These are phyloP conservation scores for Porogramme epimiltina DNA, from an alignment of 1,284 basidiomycete genomes.

Conservation along the genomic window DNA sequence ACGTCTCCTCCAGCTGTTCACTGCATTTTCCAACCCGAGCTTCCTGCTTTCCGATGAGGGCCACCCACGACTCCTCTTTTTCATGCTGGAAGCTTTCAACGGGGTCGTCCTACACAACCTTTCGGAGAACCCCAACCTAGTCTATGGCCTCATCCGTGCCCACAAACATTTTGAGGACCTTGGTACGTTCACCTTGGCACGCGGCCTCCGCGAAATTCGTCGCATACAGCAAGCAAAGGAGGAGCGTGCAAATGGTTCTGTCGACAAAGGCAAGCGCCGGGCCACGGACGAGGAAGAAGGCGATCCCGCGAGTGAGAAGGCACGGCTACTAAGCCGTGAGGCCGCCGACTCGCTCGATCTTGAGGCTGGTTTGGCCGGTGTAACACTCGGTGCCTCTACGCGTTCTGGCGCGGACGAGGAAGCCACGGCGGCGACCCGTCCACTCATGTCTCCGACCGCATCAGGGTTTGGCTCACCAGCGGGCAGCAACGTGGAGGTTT, in stretches of 20 bases:
- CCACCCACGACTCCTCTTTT: slow-evolving; percentile 89
- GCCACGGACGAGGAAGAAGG: slow-evolving; percentile 27
- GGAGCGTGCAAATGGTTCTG: slow-evolving; percentile 49
- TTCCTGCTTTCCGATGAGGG: slow-evolving; percentile 94
- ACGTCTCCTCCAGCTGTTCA: slow-evolving; percentile 84
- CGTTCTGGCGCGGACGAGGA: slow-evolving; percentile 32
- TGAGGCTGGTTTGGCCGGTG: background rate
- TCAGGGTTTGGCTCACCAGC: slow-evolving; percentile 27
- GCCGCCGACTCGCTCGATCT: slow-evolving; percentile 25
- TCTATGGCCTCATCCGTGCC: slow-evolving; percentile 84
- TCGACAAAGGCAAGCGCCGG: slow-evolving; percentile 36
- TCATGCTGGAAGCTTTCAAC: slow-evolving; percentile 93
- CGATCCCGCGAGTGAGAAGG: slow-evolving; percentile 60
- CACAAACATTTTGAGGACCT: slow-evolving; percentile 86
- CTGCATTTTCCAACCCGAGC: slow-evolving; percentile 84
- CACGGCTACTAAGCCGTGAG: slow-evolving; percentile 52
- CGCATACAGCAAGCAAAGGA: slow-evolving; percentile 74
- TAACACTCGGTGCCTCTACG: slow-evolving; percentile 25
- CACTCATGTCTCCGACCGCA: slow-evolving; percentile 45
- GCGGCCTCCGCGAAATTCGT: slow-evolving; percentile 83
- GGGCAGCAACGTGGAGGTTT: slow-evolving; percentile 23
- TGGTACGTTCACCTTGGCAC: slow-evolving; percentile 84
- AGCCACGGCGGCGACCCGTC: slow-evolving; percentile 13
- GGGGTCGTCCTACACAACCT: slow-evolving; percentile 74
- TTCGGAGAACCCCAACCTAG: slow-evolving; percentile 82